Evolutionary conservation across 257 asterid genomes (phyloP).

Genomic region (Eustoma russellianum): DNA sequence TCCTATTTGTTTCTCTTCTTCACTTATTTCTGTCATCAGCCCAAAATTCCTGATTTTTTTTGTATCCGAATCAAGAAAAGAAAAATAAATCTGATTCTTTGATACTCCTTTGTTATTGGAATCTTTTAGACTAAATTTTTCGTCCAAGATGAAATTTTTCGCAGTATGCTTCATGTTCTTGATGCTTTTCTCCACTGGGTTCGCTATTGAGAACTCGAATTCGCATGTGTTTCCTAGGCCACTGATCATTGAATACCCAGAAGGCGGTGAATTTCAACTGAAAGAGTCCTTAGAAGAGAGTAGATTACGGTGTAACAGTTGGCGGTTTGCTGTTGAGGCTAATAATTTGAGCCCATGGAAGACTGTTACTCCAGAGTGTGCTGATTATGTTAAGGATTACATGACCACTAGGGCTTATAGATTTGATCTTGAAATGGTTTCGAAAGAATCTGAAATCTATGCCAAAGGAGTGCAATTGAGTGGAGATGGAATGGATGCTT

Average conservation of each 20-base stretch:
- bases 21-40: no score
- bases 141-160: slow-evolving; percentile 22
- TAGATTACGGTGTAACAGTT: slow-evolving; percentile 44
- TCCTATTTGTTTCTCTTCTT: no score
- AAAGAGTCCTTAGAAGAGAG: slow-evolving; percentile 21
- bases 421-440: slow-evolving; percentile 47
- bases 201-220: slow-evolving; percentile 18
- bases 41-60: no score
- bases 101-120: no score
- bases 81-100: no score
- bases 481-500: slow-evolving; percentile 43
- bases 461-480: slow-evolving; percentile 40
- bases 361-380: slow-evolving; percentile 54
- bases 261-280: slow-evolving; percentile 21
- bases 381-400: slow-evolving; percentile 53
- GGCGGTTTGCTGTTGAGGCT: slow-evolving; percentile 87
- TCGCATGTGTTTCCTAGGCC: slow-evolving; percentile 16
- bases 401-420: slow-evolving; percentile 39
- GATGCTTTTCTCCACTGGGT: slow-evolving; percentile 22
- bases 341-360: slow-evolving; percentile 72
- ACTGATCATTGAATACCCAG: slow-evolving; percentile 23
- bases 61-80: no score
- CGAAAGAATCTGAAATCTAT: slow-evolving; percentile 36
- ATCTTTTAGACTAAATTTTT: no score
- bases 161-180: slow-evolving; percentile 15